Evolutionary conservation across 2,329 filamentous ascomycete species (phyloP), one percentile per base, ranked within the genome.

Genomic region (Alternaria hordeiaustralica): DNA sequence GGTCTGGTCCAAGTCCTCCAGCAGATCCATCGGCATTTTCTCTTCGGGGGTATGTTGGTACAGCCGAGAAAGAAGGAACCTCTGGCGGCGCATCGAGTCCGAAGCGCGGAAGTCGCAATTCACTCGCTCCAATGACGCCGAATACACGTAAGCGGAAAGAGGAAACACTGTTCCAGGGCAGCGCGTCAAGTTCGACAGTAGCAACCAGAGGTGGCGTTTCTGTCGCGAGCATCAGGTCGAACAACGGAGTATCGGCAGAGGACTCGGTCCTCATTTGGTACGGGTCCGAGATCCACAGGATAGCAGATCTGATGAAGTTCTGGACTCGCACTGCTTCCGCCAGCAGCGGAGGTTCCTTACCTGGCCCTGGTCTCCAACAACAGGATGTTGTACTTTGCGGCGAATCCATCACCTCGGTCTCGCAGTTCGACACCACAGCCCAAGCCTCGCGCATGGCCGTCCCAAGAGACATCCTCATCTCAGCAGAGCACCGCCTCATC

Each of bases 71-170:
- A 36, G 72, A 74, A 6, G 61, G 65, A 23, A 59, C 60, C 30
- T 67, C 57, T 55, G 65, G 64, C 43, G 67, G 67, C 20, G 54
- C 73, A 12, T 67, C 71, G 23, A 78, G 74, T 55, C 71, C 75
- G 1, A 82, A 78, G 58, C 72, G 76, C 23, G 78, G 74, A 62
- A 72, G 74, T 21, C 71, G 74, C 8, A 75, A 75, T 45, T 76
- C 76, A 23, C 77, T 86, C 3, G 82, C 81, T 5, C 84, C 84
- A 2, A 84, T 84, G 82, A 86, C 84, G 8, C 84, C 84, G 6
- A 85, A 85, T 64, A 86, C 84, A 7, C 80, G 83, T 12, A 81
- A 81, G 49, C 78, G 78, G 50, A 83, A 81, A 64, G 76, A 84
- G 58, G 82, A 84, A 46, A 71, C 71, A 12, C 73, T 86, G 4